Conservation (phyloP, 345 rosid species). For the Salix arbutifolia region DNA sequence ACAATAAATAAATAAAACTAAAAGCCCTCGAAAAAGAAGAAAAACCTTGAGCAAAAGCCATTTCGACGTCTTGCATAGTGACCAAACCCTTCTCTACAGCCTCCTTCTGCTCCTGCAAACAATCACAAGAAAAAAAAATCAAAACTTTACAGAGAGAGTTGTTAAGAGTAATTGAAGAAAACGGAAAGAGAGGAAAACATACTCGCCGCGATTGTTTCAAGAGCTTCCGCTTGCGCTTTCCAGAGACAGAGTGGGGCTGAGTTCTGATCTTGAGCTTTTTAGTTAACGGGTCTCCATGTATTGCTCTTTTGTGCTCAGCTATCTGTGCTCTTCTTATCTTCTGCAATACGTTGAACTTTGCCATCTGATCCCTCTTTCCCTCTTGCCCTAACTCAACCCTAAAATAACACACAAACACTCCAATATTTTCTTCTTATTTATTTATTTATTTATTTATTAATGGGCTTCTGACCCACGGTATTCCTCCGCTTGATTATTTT, state of each 20-base stretch:
- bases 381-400: background rate
- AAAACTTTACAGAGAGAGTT: background rate
- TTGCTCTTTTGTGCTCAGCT: constrained; percentile 51
- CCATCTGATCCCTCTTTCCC: constrained; percentile 41
- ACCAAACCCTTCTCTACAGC: constrained; percentile 64
- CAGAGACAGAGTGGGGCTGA: constrained; percentile 50
- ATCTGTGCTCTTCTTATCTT: constrained; percentile 61
- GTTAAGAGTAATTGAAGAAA: background rate
- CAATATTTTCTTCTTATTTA: too few species aligned
- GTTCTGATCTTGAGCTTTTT: constrained; percentile 49
- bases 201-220: constrained; percentile 76
- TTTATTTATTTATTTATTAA: too few species aligned
- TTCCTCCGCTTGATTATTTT: too few species aligned
- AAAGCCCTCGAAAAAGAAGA: background rate
- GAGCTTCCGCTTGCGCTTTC: constrained; percentile 78
- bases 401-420: too few species aligned
- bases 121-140: background rate
- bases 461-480: too few species aligned
- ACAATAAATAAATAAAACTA: background rate
- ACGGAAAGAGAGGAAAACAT: background rate
- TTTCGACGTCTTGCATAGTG: constrained; percentile 71
- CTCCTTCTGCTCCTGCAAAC: constrained; percentile 66
- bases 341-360: constrained; percentile 76
- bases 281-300: constrained; percentile 63
- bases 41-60: constrained; percentile 52